A percentile compares a stretch with the other conserved stretches of the same genome.
These are phyloP conservation scores for Auxenochlorella pyrenoidosa DNA, from an alignment of 139 green algal species.

Conservation along the genomic window DNA sequence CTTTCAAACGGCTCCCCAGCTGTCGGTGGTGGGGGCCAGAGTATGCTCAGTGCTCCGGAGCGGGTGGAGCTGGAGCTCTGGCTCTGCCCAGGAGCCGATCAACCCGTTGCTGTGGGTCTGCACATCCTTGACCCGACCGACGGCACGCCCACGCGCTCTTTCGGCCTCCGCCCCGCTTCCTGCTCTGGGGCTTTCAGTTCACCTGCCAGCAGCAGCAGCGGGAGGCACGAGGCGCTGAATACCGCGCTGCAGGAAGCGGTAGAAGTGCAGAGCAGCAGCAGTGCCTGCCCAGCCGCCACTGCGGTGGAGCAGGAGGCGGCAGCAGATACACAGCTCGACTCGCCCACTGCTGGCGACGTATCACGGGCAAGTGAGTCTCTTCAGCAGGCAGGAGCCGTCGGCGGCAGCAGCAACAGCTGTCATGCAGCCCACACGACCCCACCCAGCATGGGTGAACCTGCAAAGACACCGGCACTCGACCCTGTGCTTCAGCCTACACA, in stretches of 20 bases:
- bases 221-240: neutral
- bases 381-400: neutral
- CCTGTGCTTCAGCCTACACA: neutral
- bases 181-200: neutral
- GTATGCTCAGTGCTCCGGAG: neutral
- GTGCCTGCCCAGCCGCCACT: neutral
- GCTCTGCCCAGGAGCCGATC: neutral
- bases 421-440: neutral
- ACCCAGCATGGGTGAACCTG: neutral
- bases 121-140: neutral
- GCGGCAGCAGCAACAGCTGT: neutral
- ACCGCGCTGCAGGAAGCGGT: neutral
- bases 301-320: neutral
- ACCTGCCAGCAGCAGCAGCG: neutral
- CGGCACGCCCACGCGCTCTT: neutral
- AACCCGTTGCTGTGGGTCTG: neutral
- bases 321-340: neutral
- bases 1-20: neutral
- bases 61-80: conserved; percentile 12
- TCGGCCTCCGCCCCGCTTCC: neutral
- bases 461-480: neutral
- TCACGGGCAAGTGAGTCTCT: no score
- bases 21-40: neutral
- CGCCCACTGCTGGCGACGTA: no score
- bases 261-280: neutral